Evolutionary conservation across 352 stramenopile species (phyloP).

Genomic region (Globisporangium polare): DNA sequence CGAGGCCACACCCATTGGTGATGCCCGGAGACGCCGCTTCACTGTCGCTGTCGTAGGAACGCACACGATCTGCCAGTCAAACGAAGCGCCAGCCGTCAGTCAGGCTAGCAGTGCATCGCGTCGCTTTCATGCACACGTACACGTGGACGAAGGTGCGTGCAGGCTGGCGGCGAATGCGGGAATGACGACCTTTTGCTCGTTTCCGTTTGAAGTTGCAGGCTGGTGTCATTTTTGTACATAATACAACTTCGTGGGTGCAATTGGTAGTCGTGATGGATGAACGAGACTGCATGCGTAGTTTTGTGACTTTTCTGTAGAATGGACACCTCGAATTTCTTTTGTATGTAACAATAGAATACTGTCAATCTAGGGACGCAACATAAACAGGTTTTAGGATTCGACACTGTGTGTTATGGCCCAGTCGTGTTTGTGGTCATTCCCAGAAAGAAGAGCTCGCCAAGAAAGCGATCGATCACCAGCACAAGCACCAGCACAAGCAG

Average conservation of each 20-base stretch:
- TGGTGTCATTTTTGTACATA: not conserved
- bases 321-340: too few relatives aligned
- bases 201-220: not conserved
- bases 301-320: not conserved
- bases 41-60: not conserved
- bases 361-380: not conserved
- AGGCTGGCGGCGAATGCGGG: not conserved
- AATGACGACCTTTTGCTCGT: not conserved
- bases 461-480: not conserved
- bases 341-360: too few relatives aligned
- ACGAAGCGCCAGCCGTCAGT: not conserved
- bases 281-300: not conserved
- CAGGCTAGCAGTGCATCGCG: not conserved
- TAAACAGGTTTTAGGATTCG: not conserved
- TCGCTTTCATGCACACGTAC: not conserved
- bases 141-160: not conserved
- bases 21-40: not conserved
- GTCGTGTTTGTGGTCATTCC: not conserved
- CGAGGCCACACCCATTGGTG: not conserved
- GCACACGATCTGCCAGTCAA: not conserved
- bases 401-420: not conserved
- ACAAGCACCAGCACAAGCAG: not conserved
- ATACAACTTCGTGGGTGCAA: too few relatives aligned
- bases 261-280: too few relatives aligned
- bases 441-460: slow-evolving; percentile 1